Conservation (phyloP, 2,329 filamentous ascomycete species). For the Ilyonectria mors-panacis region DNA sequence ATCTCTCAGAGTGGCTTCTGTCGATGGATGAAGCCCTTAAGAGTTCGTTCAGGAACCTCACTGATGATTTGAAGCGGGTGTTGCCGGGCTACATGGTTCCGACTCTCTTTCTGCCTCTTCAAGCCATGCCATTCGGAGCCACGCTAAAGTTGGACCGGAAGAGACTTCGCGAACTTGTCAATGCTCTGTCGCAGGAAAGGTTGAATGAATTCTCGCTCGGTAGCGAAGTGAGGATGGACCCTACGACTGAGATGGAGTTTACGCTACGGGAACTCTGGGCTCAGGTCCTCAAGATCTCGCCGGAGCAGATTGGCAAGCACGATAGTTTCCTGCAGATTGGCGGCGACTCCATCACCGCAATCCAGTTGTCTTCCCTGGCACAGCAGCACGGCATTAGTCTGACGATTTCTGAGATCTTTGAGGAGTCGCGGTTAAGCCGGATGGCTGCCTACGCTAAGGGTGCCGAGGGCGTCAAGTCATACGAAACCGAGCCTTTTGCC, state of each 20-base stretch:
- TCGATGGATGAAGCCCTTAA: not conserved
- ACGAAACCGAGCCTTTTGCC: not conserved
- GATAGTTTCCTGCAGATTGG: constrained; percentile 47
- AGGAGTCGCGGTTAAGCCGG: not conserved
- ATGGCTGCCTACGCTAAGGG: not conserved
- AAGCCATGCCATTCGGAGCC: constrained; percentile 32
- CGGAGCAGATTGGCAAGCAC: constrained; percentile 47
- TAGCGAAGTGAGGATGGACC: constrained; percentile 2
- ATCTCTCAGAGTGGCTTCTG: not conserved
- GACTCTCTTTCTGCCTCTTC: constrained; percentile 19
- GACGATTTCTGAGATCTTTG: constrained; percentile 9
- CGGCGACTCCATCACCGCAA: constrained; percentile 45
- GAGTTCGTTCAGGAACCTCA: not conserved
- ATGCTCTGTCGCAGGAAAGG: not conserved
- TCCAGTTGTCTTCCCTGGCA: constrained; percentile 33
- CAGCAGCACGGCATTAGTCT: constrained; percentile 14
- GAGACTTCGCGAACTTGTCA: constrained; percentile 9
- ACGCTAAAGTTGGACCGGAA: constrained; percentile 39
- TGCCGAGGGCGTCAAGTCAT: not conserved
- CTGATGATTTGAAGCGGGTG: constrained; percentile 12
- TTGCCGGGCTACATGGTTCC: constrained; percentile 41
- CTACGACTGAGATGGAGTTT: not conserved
- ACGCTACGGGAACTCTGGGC: constrained; percentile 25
- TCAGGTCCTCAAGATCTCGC: constrained; percentile 22
- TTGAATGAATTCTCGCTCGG: not conserved